phyloP scores from a whole-genome alignment of 2,329 filamentous ascomycete genomes.

The Claviceps sp. region DNA sequence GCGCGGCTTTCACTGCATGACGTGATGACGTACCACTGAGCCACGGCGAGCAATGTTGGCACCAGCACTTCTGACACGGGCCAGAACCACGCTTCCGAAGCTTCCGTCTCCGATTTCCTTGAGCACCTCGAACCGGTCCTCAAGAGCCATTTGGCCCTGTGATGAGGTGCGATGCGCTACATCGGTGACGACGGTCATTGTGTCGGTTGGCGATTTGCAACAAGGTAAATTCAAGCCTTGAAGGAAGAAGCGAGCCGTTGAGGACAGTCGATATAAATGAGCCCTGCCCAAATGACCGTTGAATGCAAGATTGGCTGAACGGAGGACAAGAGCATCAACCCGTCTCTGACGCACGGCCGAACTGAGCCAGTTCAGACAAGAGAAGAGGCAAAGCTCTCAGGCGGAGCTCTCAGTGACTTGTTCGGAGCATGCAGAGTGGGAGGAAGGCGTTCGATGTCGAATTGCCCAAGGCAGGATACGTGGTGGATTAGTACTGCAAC shows the following conservation, averaged over 20 bases:
- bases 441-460: slow-evolving; percentile 2
- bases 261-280: neutral
- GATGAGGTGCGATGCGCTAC: slow-evolving; percentile 54
- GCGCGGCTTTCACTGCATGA: neutral
- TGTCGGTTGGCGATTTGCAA: slow-evolving; percentile 7
- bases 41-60: slow-evolving; percentile 78
- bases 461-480: slow-evolving; percentile 2
- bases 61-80: slow-evolving; percentile 81
- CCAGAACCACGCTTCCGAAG: slow-evolving; percentile 90
- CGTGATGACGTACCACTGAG: slow-evolving; percentile 60
- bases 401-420: slow-evolving; percentile 17
- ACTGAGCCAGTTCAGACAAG: neutral
- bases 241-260: neutral
- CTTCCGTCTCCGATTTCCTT: slow-evolving; percentile 99
- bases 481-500: neutral
- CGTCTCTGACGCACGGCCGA: slow-evolving; percentile 13
- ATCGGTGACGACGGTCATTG: slow-evolving; percentile 68
- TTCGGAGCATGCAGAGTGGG: slow-evolving; percentile 23
- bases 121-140: slow-evolving; percentile 91
- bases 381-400: slow-evolving; percentile 13
- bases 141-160: slow-evolving; percentile 51
- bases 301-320: slow-evolving; percentile 1
- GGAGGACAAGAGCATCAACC: slow-evolving; percentile 3
- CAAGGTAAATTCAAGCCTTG: neutral
- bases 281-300: slow-evolving; percentile 1